A percentile compares a stretch with the other conserved stretches of the same genome.
Conservation (phyloP, 2,329 filamentous ascomycete species). For the Trichoderma polysporum region DNA sequence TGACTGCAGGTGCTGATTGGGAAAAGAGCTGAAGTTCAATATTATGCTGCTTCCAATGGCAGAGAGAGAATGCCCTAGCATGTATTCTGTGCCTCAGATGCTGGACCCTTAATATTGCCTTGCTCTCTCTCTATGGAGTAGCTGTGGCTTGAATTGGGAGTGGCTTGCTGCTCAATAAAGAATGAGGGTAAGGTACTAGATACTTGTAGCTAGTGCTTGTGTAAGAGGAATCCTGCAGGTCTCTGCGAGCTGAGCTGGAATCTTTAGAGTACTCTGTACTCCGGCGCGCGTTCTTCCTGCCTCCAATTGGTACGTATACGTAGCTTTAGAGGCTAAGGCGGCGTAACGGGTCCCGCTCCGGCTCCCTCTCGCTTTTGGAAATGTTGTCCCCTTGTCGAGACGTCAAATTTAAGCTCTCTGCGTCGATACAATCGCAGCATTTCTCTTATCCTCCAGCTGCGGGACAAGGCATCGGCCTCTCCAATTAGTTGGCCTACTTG, state of each 20-base stretch:
- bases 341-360: slow-evolving; percentile 18
- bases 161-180: slow-evolving; percentile 12
- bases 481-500: slow-evolving; percentile 1
- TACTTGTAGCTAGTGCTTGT: not conserved
- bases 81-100: not conserved
- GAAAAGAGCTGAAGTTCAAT: not conserved
- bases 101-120: not conserved
- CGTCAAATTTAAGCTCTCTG: not conserved
- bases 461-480: slow-evolving; percentile 5
- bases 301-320: slow-evolving; percentile 7
- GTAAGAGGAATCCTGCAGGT: not conserved
- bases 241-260: not conserved
- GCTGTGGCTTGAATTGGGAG: slow-evolving; percentile 11
- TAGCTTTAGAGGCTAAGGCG: slow-evolving; percentile 1
- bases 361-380: slow-evolving; percentile 19
- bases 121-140: not conserved
- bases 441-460: not conserved
- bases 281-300: not conserved
- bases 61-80: too few species aligned
- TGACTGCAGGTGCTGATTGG: not conserved
- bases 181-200: not conserved
- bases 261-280: slow-evolving; percentile 11
- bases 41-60: not conserved
- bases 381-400: slow-evolving; percentile 21
- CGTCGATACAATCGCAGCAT: slow-evolving; percentile 4